A percentile compares a stretch with the other conserved stretches of the same genome.
Conservation (phyloP, 345 rosid species). For the Adansonia digitata region DNA sequence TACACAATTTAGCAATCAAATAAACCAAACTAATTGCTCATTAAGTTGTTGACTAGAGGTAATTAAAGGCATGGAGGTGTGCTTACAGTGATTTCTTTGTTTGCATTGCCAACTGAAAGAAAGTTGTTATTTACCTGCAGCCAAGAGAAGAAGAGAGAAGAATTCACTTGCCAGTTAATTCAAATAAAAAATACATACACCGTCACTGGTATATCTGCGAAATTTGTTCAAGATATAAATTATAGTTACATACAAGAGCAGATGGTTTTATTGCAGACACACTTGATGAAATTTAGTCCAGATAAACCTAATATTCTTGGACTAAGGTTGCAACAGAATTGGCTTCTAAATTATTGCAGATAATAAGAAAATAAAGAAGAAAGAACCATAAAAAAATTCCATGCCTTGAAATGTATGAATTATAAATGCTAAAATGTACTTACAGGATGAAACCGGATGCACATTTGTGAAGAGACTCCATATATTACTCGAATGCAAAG, state of each 20-base stretch:
- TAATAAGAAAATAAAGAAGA: background rate
- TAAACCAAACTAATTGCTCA: background rate
- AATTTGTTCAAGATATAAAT: background rate
- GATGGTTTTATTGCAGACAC: background rate
- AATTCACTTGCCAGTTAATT: background rate
- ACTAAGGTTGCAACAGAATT: background rate
- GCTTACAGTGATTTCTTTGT: conserved; percentile 83
- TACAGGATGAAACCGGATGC: conserved; percentile 95
- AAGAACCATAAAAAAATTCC: background rate
- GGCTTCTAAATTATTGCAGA: background rate
- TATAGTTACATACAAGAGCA: background rate
- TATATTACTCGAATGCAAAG: conserved; percentile 93
- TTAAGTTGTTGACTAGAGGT: background rate
- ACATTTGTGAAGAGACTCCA: conserved; percentile 78
- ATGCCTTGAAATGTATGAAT: background rate
- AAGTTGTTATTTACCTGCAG: conserved; percentile 93
- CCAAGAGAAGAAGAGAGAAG: conserved; percentile 15
- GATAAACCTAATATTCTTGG: background rate
- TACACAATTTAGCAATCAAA: background rate
- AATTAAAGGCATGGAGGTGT: conserved; percentile 11
- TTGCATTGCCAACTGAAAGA: conserved; percentile 84
- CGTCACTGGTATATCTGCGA: background rate
- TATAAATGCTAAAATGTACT: conserved; percentile 32
- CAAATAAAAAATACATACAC: background rate
- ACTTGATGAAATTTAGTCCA: background rate